phyloP scores from a whole-genome alignment of 2,329 filamentous ascomycete species.

The Trichoderma sp. region DNA sequence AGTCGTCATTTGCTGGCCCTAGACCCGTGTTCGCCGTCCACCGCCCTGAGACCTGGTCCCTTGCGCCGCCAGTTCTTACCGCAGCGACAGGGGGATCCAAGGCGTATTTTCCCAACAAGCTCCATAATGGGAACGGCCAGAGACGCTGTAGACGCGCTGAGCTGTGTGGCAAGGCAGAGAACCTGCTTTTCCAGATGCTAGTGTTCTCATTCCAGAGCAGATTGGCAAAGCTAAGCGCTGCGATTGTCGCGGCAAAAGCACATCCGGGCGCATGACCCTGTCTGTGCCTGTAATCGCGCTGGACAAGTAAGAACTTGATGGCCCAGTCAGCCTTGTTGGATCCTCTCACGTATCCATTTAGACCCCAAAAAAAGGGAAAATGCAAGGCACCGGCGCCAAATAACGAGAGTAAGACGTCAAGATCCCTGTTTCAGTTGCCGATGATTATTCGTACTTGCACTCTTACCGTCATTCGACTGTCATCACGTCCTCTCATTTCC shows the following conservation, averaged over 20 bases:
- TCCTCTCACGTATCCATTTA: background rate
- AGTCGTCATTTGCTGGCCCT: background rate
- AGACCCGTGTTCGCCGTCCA: constrained; percentile 13
- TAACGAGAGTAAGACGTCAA: background rate
- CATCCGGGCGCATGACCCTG: background rate
- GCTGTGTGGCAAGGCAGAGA: background rate
- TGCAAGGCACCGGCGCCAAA: background rate
- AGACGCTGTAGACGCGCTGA: background rate
- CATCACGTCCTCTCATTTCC: background rate
- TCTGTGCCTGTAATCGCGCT: background rate
- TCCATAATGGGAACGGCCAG: constrained; percentile 10
- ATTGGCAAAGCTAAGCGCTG: background rate
- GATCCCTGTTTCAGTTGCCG: background rate
- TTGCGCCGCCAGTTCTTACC: constrained; percentile 15
- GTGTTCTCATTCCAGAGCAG: background rate
- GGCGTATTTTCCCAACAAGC: background rate
- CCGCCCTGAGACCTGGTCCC: constrained; percentile 6
- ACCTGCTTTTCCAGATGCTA: background rate
- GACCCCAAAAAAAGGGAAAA: background rate
- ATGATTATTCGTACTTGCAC: too few relatives aligned
- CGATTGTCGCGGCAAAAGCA: background rate
- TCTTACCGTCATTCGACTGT: background rate
- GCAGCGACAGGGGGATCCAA: constrained; percentile 15
- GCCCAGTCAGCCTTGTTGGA: constrained; percentile 3
- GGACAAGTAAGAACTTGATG: background rate